A percentile compares a stretch with the other conserved stretches of the same genome.
These are phyloP conservation scores for Afroboletus lepidellus DNA, from an alignment of 1,284 basidiomycete species.

Conservation along the genomic window DNA sequence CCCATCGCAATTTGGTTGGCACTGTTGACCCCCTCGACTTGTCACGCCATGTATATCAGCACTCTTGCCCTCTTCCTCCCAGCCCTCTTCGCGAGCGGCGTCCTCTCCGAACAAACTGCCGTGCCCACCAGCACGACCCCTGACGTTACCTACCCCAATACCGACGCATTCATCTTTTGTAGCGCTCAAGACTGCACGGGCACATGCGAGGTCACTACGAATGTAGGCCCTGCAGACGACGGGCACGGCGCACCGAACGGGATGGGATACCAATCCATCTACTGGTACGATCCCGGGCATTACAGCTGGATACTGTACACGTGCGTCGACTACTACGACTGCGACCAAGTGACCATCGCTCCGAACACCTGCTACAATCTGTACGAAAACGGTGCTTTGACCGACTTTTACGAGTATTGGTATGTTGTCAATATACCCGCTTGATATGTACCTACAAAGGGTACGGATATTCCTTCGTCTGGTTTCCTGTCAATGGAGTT, in stretches of 20 bases:
- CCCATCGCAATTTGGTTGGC: background rate
- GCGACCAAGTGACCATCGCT: background rate
- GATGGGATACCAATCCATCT: too few relatives aligned
- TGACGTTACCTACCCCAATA: background rate
- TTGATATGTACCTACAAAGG: too few relatives aligned
- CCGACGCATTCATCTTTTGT: too few relatives aligned
- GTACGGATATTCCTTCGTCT: too few relatives aligned
- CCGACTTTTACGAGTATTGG: too few relatives aligned
- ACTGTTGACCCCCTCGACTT: background rate
- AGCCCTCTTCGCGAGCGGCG: background rate
- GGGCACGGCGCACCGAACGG: too few relatives aligned
- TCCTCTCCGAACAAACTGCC: background rate
- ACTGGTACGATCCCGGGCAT: background rate
- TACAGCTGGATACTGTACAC: background rate
- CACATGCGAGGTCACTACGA: too few relatives aligned
- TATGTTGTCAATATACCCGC: too few relatives aligned
- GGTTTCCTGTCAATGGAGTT: too few relatives aligned
- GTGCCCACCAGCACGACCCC: background rate
- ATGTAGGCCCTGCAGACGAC: too few relatives aligned
- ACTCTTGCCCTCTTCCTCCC: background rate
- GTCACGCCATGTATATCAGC: background rate
- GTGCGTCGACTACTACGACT: slow-evolving; percentile 1
- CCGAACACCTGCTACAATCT: slow-evolving; percentile 9
- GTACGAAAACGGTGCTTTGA: too few relatives aligned
- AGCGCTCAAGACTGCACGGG: too few relatives aligned